Base-by-base conservation (phyloP, 208 protist species). In the Crithidia fasciculata region DNA sequence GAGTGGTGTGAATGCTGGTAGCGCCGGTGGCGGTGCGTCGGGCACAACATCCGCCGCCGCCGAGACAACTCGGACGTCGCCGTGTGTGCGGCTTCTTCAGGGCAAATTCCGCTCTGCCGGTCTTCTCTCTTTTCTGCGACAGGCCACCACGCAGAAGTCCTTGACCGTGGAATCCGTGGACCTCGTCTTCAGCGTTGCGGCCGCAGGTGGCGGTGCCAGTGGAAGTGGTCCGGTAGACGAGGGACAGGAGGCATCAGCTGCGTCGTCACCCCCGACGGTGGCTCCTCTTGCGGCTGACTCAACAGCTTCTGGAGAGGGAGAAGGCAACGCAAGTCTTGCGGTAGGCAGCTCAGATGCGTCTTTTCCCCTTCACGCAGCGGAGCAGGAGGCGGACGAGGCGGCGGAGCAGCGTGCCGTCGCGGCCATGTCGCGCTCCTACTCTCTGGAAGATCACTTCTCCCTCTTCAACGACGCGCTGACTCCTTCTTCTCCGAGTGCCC, bases 101-200 rank as follows among this genome's bases (percentile, higher is more conserved):
- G 74, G 74, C 49, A 57, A 54, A 16, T 45, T 80, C 6, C 74
- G 74, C 67, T 80, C 74, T 40, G 52, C 74, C 0, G 74, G 74
- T 5, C 74, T 80, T 13, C 7, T 74, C 5, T 65, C 74, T 8
- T 80, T 80, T 43, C 18, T 80, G n/a, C 74, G 74, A 18, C 74
- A 53, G 43, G 49, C 62, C 10, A 80, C 68, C 18, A 65, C 74
- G 41, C 68, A 74, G 45, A 80, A 80, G 58, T 80, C 74, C 40
- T 40, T 73, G 49, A 7, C 67, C 2, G 68, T 80, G 15, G 74
- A 80, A 44, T 53, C 62, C n/a, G 50, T 80, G 13, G 68, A 80
- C 45, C n/a, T 80, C 18, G 54, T 80, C 12, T 74, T 80, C 50
- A 71, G 66, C 28, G 60, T 74, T 39, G 39, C 60, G 9, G 52